Conservation (phyloP, 768 basidiomycete species). For the Mycena sanguinolenta region DNA sequence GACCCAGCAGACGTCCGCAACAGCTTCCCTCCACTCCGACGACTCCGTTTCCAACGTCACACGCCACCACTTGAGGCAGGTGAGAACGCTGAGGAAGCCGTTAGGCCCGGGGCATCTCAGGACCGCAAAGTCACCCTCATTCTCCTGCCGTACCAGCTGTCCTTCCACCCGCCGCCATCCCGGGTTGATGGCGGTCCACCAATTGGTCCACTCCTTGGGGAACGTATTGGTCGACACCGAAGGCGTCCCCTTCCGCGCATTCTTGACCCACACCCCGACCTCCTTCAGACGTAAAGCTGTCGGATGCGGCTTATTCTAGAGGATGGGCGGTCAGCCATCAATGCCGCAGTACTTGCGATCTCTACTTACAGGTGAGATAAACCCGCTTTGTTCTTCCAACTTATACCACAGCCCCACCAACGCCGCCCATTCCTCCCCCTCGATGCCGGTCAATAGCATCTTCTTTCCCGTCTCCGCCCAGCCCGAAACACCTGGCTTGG, state of each 20-base stretch:
- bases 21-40: background rate
- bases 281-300: background rate
- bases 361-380: background rate
- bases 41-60: background rate
- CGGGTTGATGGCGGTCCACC: constrained; percentile 12
- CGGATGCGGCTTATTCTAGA: background rate
- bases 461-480: background rate
- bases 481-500: background rate
- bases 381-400: background rate
- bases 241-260: background rate
- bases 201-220: background rate
- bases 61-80: constrained; percentile 16
- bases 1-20: constrained; percentile 1
- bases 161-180: background rate
- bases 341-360: background rate
- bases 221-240: background rate
- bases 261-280: background rate
- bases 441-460: background rate
- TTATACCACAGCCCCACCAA: background rate
- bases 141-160: background rate
- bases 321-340: background rate
- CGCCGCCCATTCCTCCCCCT: background rate
- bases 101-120: constrained; percentile 3
- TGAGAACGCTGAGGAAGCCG: background rate
- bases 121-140: background rate